phyloP scores from a whole-genome alignment of 2,329 filamentous ascomycete genomes.

The Conoideocrella luteorostrata region DNA sequence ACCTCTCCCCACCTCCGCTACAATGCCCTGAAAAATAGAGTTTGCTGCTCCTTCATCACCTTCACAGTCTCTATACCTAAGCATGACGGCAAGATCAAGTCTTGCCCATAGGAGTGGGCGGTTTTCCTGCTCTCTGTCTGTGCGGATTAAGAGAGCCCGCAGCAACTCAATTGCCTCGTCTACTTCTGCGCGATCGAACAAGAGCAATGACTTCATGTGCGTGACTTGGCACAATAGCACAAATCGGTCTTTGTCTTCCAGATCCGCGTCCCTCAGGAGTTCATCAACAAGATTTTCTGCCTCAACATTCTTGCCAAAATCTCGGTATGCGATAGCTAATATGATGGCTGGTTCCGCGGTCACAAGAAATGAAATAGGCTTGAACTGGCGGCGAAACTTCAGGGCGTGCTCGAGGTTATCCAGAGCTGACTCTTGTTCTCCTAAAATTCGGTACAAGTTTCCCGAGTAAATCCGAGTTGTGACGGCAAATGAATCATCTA shows the following conservation, averaged over 20 bases:
- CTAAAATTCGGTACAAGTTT: not conserved
- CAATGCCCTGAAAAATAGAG: not conserved
- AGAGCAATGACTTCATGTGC: not conserved
- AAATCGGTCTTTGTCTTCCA: not conserved
- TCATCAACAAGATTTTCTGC: not conserved
- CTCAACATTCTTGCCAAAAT: not conserved
- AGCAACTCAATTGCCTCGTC: not conserved
- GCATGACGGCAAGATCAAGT: not conserved
- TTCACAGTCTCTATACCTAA: not conserved
- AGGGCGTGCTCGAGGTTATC: not conserved
- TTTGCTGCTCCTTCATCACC: not conserved
- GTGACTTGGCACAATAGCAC: not conserved
- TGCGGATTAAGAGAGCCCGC: not conserved
- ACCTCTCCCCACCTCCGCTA: not conserved
- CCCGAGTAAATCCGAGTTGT: not conserved
- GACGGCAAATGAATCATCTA: not conserved
- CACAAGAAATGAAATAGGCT: not conserved
- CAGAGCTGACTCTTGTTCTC: not conserved
- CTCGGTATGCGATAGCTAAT: not conserved
- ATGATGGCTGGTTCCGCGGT: not conserved
- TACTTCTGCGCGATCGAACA: not conserved
- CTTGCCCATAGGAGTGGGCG: not conserved
- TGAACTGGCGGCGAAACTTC: not conserved
- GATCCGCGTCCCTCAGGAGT: not conserved
- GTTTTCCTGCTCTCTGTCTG: not conserved